Evolutionary conservation across 345 rosid genomes (phyloP), one percentile per base, ranked within the genome.

Genomic region (Barbarea vulgaris): DNA sequence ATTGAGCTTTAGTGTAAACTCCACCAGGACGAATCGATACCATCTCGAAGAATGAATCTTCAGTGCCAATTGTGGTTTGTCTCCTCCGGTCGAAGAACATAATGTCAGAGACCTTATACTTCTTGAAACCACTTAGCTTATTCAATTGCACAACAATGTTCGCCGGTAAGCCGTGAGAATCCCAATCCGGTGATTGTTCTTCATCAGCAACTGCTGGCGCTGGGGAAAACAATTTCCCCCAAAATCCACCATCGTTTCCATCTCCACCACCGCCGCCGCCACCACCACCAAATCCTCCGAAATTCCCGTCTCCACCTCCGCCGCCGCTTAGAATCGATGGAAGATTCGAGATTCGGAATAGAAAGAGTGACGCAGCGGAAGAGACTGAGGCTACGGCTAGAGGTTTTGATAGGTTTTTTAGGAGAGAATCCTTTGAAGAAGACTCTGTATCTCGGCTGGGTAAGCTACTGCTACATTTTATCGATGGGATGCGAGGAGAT

Each of bases 11-110:
- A 1, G 97, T 89, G 85, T 93, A 96, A 24, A 91, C 80, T 36
- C 98, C 97, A 0, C 95, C 95, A 0, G 97, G 91, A 17, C 89
- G 86, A 25, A 96, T 70, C 6, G 95, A 86, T 6, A 96, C 99
- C 99, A 96, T 96, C 81, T 96, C 97, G 67, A 96, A 91, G 80
- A 96, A 96, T 4, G 99, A 89, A 69, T 96, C 98, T 42, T 96
- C 96, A 1, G 90, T 82, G 6, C 96, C 97, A 2, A 91, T 87
- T 0, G 88, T 93, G 30, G 87, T 55, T 79, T 84, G 76, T 36
- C 87, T 77, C 25, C 88, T 65, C 74, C 85, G 77, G 61, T 96
- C 99, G 28, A 85, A 86, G 85, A 96, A 96, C 7, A 87, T 28
- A 72, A 96, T 89, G 9, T 96, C 98, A 0, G 99, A 88, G 0